These are phyloP conservation scores for Asterophora parasitica DNA, from an alignment of 768 basidiomycete species.

Conservation along the genomic window DNA sequence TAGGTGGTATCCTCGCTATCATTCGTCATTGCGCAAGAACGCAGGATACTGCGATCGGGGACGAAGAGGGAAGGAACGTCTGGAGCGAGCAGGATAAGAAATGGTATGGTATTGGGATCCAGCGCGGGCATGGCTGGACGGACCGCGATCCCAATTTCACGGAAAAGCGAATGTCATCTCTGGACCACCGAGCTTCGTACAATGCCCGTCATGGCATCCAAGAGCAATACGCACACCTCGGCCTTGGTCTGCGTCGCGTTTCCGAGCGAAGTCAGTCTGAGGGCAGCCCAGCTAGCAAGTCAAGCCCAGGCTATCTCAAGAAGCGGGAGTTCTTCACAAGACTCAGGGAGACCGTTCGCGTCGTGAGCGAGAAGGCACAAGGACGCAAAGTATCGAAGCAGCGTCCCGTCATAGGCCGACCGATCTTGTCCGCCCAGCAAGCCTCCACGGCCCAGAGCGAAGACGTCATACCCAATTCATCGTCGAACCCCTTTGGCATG, in stretches of 20 bases:
- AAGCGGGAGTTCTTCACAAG: slow-evolving; percentile 66
- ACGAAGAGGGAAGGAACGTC: slow-evolving; percentile 52
- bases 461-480: slow-evolving; percentile 22
- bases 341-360: slow-evolving; percentile 58
- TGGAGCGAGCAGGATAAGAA: slow-evolving; percentile 63
- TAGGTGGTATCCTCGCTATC: slow-evolving; percentile 51
- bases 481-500: slow-evolving; percentile 39
- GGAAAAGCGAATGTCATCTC: slow-evolving; percentile 7
- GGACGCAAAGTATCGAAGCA: slow-evolving; percentile 29
- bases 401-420: slow-evolving; percentile 56
- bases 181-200: slow-evolving; percentile 16
- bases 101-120: slow-evolving; percentile 57
- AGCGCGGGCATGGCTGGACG: slow-evolving; percentile 19
- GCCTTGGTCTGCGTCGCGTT: slow-evolving; percentile 48
- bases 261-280: slow-evolving; percentile 37
- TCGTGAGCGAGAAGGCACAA: slow-evolving; percentile 56
- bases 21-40: slow-evolving; percentile 54
- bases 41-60: slow-evolving; percentile 55
- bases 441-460: slow-evolving; percentile 11
- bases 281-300: slow-evolving; percentile 23
- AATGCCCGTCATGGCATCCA: slow-evolving; percentile 13
- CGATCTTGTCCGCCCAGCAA: slow-evolving; percentile 36
- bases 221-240: slow-evolving; percentile 29
- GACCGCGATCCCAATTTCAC: slow-evolving; percentile 15
- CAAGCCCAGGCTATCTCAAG: slow-evolving; percentile 56